phyloP scores from a whole-genome alignment of 2,329 filamentous ascomycete genomes.

The Pseudogymnoascus destructans region DNA sequence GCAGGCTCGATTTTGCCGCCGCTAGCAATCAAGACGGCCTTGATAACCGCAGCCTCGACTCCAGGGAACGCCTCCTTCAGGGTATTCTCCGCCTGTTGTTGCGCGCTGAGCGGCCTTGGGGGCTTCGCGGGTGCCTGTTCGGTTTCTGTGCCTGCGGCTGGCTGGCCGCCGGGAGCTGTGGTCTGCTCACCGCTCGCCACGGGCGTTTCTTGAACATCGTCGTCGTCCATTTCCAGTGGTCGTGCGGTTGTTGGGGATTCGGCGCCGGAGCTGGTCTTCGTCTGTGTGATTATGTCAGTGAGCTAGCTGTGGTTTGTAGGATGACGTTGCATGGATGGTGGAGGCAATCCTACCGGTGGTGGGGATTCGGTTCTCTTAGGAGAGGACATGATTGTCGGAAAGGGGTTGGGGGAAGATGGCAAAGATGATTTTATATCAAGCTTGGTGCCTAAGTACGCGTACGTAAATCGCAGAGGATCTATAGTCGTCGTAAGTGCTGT shows the following conservation, averaged over 20 bases:
- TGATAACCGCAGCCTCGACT: conserved; percentile 70
- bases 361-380: conserved; percentile 10
- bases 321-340: conserved; percentile 5
- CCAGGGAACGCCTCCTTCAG: conserved; percentile 87
- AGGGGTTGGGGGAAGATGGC: not conserved
- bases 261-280: conserved; percentile 35
- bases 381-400: conserved; percentile 4
- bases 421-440: not conserved
- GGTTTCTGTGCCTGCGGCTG: conserved; percentile 33
- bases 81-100: conserved; percentile 75
- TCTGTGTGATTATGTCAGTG: conserved; percentile 23
- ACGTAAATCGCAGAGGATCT: not conserved
- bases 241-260: conserved; percentile 54
- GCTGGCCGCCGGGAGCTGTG: conserved; percentile 26
- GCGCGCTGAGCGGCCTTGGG: conserved; percentile 66
- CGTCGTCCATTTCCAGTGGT: conserved; percentile 57
- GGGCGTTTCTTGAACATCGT: conserved; percentile 49
- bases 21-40: conserved; percentile 77
- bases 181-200: conserved; percentile 29
- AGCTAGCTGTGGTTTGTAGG: conserved; percentile 11
- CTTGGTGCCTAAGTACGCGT: not conserved
- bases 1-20: conserved; percentile 79
- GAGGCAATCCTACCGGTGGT: not conserved
- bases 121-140: conserved; percentile 62
- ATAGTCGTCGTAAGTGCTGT: conserved; percentile 5